phyloP scores from a whole-genome alignment of 2,329 filamentous ascomycete species.

The Emmonsiellopsis sp. region DNA sequence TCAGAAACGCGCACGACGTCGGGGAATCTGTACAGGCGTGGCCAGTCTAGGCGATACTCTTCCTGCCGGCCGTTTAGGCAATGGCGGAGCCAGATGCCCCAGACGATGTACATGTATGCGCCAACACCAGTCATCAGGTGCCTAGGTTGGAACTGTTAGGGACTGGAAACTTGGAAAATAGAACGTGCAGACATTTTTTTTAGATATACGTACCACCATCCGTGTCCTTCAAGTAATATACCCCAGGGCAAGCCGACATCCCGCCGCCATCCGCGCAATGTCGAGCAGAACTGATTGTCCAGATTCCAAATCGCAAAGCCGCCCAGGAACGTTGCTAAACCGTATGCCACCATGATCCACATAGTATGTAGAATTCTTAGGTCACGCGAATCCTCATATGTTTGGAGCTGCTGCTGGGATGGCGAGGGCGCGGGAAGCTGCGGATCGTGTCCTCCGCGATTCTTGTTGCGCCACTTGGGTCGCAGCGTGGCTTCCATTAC shows the following conservation, averaged over 20 bases:
- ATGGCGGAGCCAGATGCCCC: constrained; percentile 72
- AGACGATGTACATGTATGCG: constrained; percentile 75
- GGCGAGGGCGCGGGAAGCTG: constrained; percentile 21
- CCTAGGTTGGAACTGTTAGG: constrained; percentile 33
- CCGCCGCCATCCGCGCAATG: constrained; percentile 55
- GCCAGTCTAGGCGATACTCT: constrained; percentile 63
- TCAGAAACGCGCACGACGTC: constrained; percentile 34
- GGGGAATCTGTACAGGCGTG: constrained; percentile 50
- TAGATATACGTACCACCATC: constrained; percentile 51
- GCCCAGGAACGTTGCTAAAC: constrained; percentile 60
- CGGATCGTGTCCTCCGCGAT: constrained; percentile 35
- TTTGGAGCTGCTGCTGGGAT: constrained; percentile 34
- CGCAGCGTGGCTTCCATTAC: constrained; percentile 62
- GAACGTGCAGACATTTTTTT: no score
- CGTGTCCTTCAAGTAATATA: constrained; percentile 62
- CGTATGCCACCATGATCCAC: constrained; percentile 65
- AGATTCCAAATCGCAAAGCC: constrained; percentile 71
- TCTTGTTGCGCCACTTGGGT: constrained; percentile 45
- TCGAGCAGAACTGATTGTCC: constrained; percentile 66
- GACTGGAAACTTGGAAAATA: constrained; percentile 8
- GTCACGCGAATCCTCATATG: constrained; percentile 47
- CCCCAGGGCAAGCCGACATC: constrained; percentile 70
- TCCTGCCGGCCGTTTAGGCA: constrained; percentile 65
- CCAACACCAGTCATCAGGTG: constrained; percentile 74
- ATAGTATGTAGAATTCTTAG: constrained; percentile 53